A percentile compares a stretch with the other conserved stretches of the same genome.
Evolutionary conservation across 768 basidiomycete species (phyloP).

Genomic region (Tricholoma flavovirens): DNA sequence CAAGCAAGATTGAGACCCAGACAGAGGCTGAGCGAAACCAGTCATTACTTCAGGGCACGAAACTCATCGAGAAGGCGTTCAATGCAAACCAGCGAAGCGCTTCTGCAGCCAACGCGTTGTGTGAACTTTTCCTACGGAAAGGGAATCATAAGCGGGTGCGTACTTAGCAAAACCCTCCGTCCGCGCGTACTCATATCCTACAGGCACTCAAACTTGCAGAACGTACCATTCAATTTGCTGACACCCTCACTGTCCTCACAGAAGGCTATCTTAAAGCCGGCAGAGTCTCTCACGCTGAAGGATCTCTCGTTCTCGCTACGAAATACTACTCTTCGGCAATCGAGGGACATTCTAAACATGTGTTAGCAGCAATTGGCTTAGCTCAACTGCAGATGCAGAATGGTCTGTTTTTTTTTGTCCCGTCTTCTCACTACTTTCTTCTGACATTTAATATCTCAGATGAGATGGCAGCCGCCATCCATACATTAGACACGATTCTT

Average conservation of each 20-base stretch:
- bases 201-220: conserved; percentile 92
- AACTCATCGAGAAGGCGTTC: conserved; percentile 73
- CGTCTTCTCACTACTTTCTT: not conserved
- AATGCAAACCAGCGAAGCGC: conserved; percentile 73
- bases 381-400: conserved; percentile 84
- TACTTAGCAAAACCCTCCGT: conserved; percentile 3
- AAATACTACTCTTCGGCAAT: conserved; percentile 64
- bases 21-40: conserved; percentile 58
- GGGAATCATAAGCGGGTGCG: conserved; percentile 56
- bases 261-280: conserved; percentile 86
- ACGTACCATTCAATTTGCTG: conserved; percentile 89
- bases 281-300: conserved; percentile 72
- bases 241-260: conserved; percentile 76
- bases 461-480: conserved; percentile 79
- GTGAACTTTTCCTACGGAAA: conserved; percentile 72
- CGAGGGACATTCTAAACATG: conserved; percentile 66
- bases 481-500: conserved; percentile 74
- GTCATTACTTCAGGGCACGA: conserved; percentile 60
- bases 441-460: conserved; percentile 35
- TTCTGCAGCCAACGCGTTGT: conserved; percentile 78
- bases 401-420: conserved; percentile 36
- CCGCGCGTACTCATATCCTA: not conserved
- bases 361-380: conserved; percentile 76
- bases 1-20: conserved; percentile 66
- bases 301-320: conserved; percentile 54